Percentiles rank a stretch among this genome's conserved stretches.
Evolutionary conservation across 257 asterid species (phyloP).

Genomic region (Nicotiana obtusifolia): DNA sequence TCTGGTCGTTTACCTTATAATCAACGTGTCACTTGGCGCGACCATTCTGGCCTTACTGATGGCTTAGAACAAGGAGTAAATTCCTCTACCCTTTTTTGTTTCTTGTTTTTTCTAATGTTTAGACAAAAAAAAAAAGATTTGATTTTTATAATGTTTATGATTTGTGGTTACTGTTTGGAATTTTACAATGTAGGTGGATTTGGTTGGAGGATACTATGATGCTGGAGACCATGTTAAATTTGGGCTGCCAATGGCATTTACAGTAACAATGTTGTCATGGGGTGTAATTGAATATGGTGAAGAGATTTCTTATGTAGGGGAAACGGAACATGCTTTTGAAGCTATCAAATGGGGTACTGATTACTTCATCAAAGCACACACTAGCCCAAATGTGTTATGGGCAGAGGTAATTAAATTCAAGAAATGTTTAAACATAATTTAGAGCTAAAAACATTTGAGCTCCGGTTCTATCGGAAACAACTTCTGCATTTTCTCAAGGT

Average conservation of each 20-base stretch:
- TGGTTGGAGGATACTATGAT: slow-evolving; percentile 59
- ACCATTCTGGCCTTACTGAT: slow-evolving; percentile 32
- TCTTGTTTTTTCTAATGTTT: too few relatives aligned
- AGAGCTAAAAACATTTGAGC: too few relatives aligned
- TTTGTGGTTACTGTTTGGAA: background rate
- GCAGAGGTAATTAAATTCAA: slow-evolving; percentile 34
- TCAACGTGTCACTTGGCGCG: slow-evolving; percentile 32
- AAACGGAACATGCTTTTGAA: slow-evolving; percentile 44
- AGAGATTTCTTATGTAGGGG: slow-evolving; percentile 40
- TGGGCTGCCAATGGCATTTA: slow-evolving; percentile 58
- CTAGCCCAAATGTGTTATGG: slow-evolving; percentile 56
- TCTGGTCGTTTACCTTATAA: slow-evolving; percentile 33
- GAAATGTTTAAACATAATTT: background rate
- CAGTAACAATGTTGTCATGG: slow-evolving; percentile 56
- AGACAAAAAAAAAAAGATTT: too few relatives aligned
- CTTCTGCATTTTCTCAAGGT: too few relatives aligned
- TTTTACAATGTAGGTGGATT: slow-evolving; percentile 33
- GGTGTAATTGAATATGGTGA: slow-evolving; percentile 32
- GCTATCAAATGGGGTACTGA: slow-evolving; percentile 88
- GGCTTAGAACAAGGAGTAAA: slow-evolving; percentile 33
- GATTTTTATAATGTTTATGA: too few relatives aligned
- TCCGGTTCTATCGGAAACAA: too few relatives aligned
- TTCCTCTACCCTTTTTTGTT: too few relatives aligned
- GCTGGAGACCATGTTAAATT: slow-evolving; percentile 59
- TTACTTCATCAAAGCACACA: slow-evolving; percentile 67